Conservation (phyloP, 495 filamentous ascomycete species). For the Penicillium parvum region DNA sequence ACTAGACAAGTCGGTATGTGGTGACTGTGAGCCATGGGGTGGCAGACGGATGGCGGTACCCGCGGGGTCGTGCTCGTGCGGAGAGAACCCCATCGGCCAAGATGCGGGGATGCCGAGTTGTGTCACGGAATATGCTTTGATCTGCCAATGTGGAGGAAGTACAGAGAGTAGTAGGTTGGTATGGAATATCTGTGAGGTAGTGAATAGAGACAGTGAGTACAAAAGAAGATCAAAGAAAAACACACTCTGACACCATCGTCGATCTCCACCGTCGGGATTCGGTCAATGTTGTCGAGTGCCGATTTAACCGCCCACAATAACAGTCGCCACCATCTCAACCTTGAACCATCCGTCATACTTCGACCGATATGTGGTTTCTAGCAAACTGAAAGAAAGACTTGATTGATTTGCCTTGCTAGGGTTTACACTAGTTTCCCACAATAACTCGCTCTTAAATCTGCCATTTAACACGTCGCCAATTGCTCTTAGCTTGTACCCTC, state of each 20-base stretch:
- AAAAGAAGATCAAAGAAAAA: slow-evolving; percentile 4
- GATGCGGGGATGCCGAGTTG: too few relatives aligned
- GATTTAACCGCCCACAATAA: slow-evolving; percentile 11
- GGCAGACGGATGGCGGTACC: slow-evolving; percentile 4
- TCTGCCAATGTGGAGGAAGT: background rate
- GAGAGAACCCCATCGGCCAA: slow-evolving; percentile 9
- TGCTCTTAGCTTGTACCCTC: too few relatives aligned
- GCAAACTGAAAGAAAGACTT: too few relatives aligned
- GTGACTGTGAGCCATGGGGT: background rate
- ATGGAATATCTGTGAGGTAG: background rate
- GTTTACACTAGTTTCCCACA: too few relatives aligned
- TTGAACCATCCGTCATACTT: too few relatives aligned
- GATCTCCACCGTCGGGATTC: slow-evolving; percentile 3
- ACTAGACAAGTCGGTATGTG: background rate
- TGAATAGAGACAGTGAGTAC: background rate
- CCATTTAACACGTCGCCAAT: too few relatives aligned
- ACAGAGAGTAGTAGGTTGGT: too few relatives aligned
- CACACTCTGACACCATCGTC: slow-evolving; percentile 12
- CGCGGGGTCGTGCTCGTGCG: slow-evolving; percentile 5
- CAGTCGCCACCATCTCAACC: too few relatives aligned
- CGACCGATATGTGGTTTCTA: too few relatives aligned
- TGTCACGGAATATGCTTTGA: too few relatives aligned
- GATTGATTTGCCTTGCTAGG: too few relatives aligned
- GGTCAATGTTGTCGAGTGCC: slow-evolving; percentile 9
- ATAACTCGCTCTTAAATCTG: too few relatives aligned